phyloP scores from a whole-genome alignment of 805 yeast species.

The Spathaspora passalidarum region DNA sequence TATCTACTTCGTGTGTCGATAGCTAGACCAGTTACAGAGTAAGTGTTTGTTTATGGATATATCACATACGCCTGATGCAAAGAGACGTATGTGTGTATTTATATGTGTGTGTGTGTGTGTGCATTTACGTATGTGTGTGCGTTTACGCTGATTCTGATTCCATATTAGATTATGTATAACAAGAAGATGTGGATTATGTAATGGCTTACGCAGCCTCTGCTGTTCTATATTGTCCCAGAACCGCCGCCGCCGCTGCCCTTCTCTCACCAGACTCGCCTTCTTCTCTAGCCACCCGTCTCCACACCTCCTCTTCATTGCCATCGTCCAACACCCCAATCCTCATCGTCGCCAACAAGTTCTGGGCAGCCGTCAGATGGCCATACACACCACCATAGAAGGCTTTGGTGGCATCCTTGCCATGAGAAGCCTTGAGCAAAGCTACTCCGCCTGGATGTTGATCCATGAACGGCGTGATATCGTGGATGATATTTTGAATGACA shows the following conservation, averaged over 20 bases:
- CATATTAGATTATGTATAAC: too few species aligned
- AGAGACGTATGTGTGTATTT: too few species aligned
- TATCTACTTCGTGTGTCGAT: too few species aligned
- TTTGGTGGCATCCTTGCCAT: slow-evolving; percentile 91
- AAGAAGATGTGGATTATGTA: too few species aligned
- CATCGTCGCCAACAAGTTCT: slow-evolving; percentile 88
- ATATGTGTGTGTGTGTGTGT: too few species aligned
- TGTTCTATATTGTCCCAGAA: slow-evolving; percentile 21
- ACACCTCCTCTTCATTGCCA: slow-evolving; percentile 76
- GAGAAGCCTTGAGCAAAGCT: slow-evolving; percentile 71
- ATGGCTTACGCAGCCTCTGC: slow-evolving; percentile 41
- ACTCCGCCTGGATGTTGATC: slow-evolving; percentile 94
- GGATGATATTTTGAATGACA: slow-evolving; percentile 86
- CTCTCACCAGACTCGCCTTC: slow-evolving; percentile 42
- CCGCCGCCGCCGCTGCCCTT: too few species aligned
- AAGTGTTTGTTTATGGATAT: too few species aligned
- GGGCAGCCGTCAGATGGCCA: slow-evolving; percentile 90
- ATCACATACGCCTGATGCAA: too few species aligned
- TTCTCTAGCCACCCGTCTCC: slow-evolving; percentile 72
- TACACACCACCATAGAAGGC: slow-evolving; percentile 96
- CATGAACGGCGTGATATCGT: slow-evolving; percentile 88
- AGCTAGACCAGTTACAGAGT: too few species aligned
- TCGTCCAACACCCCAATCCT: slow-evolving; percentile 83
- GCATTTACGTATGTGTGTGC: too few species aligned
- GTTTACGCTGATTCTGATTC: too few species aligned